Base-by-base conservation (phyloP, 2,329 filamentous ascomycete genomes). In the Apiospora arundinis region DNA sequence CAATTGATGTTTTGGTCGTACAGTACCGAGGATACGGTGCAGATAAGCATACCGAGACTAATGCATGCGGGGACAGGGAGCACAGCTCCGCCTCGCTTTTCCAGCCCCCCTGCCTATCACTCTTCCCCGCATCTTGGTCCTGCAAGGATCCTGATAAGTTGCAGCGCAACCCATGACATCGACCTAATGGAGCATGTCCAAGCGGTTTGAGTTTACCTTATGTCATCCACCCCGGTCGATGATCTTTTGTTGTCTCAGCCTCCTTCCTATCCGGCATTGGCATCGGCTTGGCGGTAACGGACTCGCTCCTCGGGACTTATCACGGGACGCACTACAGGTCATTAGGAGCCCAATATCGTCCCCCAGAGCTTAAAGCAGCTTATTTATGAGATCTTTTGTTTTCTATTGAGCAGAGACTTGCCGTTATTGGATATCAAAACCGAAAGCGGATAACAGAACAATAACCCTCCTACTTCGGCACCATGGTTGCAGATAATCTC, bases 21-120 rank as follows among this genome's bases (percentile, higher is more conserved):
- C 52, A 52, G 23, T 69, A 56, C 23, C 12, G 25, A n/a, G 37
- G 12, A n/a, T 56, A 56, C 68, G 68, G 40, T 60, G 18, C 28
- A 37, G 16, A 37, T 60, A 60, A n/a, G 32, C 28, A 32, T 45
- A 45, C 12, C 23, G 16, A 16, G 42, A 45, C 52, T 60, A 60
- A 60, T 60, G 52, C 52, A 60, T 37, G 52, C 42, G 16, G 42
- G 42, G 42, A 12, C 12, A 5, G 42, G 42, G 8, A 42, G 8
- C 40, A 25, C 5, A 25, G 49, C 49, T 56, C 49, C 49, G 49
- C 49, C 49, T 56, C 25, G 49, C 40, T 42, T 32, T 21, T 60
- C 23, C 49, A 56, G 25, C 25, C 18, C 56, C 56, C 49, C 9
- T n/a, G 32, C 4, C 21, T 40, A 63, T 37, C 16, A 21, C 4